phyloP scores from a whole-genome alignment of 306 rosid species.

The Gleditsia sinensis region DNA sequence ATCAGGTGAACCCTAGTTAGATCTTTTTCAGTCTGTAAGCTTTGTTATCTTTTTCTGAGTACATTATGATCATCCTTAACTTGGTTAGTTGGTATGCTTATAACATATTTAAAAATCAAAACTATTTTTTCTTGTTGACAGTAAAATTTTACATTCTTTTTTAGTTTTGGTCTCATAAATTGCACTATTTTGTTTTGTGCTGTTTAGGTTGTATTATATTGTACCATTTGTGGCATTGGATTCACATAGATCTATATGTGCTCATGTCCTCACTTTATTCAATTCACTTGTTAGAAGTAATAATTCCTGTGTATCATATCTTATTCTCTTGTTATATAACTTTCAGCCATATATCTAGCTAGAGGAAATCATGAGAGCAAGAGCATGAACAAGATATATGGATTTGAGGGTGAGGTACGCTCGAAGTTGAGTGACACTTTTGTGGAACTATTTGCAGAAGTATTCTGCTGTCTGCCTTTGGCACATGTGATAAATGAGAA shows the following conservation, averaged over 20 bases:
- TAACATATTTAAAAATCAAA: neutral
- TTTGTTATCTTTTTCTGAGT: conserved; percentile 12
- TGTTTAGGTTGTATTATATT: neutral
- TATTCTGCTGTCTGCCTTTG: conserved; percentile 87
- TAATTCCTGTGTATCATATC: neutral
- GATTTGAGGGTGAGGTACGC: conserved; percentile 98
- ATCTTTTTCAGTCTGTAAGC: conserved; percentile 2
- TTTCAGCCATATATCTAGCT: conserved; percentile 90
- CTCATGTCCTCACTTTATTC: neutral
- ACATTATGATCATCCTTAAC: neutral
- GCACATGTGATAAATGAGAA: conserved; percentile 90
- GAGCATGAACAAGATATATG: conserved; percentile 99
- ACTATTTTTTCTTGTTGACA: neutral
- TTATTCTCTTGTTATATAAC: conserved; percentile 21
- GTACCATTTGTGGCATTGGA: neutral
- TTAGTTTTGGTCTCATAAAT: neutral
- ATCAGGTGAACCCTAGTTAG: conserved; percentile 61
- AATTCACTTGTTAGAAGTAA: conserved; percentile 5
- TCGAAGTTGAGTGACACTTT: conserved; percentile 82
- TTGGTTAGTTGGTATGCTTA: neutral
- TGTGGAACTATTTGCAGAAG: conserved; percentile 97
- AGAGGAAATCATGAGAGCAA: conserved; percentile 99
- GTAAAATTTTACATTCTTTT: neutral
- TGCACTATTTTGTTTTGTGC: conserved; percentile 8
- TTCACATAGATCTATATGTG: neutral